phyloP scores from a whole-genome alignment of 1,284 basidiomycete species.

The Grifola frondosa region DNA sequence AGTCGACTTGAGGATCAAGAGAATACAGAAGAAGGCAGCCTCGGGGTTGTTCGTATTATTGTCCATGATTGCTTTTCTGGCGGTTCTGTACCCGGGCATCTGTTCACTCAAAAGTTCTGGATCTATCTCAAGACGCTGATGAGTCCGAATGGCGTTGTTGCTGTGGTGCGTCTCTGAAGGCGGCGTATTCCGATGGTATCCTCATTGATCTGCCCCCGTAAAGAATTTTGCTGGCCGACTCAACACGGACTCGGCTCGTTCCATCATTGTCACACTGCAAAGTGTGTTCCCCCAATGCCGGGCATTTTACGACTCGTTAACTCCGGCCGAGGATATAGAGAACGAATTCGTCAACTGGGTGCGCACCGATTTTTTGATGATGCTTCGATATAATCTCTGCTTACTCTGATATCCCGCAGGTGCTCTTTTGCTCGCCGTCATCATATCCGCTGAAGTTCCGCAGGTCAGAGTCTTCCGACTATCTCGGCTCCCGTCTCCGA shows the following conservation, averaged over 20 bases:
- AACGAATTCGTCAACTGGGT: constrained; percentile 77
- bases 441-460: constrained; percentile 65
- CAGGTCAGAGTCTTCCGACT: constrained; percentile 50
- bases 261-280: constrained; percentile 69
- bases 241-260: constrained; percentile 59
- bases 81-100: constrained; percentile 77
- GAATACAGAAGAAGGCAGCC: constrained; percentile 6
- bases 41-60: constrained; percentile 66
- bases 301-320: constrained; percentile 72
- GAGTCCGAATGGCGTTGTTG: constrained; percentile 73
- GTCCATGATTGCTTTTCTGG: constrained; percentile 93
- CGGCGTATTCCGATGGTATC: not conserved
- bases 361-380: no score
- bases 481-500: constrained; percentile 66
- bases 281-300: constrained; percentile 74
- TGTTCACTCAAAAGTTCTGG: constrained; percentile 87
- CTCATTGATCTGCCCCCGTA: constrained; percentile 26
- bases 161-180: constrained; percentile 60
- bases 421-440: constrained; percentile 76
- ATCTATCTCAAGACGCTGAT: constrained; percentile 61
- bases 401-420: constrained; percentile 47
- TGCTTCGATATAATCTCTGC: no score
- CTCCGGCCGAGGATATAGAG: constrained; percentile 41
- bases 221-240: constrained; percentile 76
- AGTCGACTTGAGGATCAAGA: constrained; percentile 30